These are phyloP conservation scores for Piromyces finnis DNA, from an alignment of 192 early-diverging fungal species.

Conservation along the genomic window DNA sequence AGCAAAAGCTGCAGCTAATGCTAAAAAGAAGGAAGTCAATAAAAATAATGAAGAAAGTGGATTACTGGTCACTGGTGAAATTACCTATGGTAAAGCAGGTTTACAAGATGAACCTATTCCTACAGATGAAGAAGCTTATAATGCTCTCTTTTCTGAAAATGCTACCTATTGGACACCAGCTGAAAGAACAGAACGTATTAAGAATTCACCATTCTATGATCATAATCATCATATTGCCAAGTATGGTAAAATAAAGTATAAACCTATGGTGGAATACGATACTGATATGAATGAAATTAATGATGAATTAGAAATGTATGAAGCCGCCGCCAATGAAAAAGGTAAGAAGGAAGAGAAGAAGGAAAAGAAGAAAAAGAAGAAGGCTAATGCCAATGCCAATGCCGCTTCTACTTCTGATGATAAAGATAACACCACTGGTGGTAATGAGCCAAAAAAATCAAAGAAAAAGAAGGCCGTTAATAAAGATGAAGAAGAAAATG, in stretches of 20 bases:
- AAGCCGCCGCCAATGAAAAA: neutral
- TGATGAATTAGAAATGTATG: neutral
- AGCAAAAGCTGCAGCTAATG: neutral
- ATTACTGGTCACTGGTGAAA: neutral
- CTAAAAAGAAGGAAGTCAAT: neutral
- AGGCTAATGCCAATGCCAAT: neutral
- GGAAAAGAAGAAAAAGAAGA: neutral
- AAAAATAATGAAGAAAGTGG: neutral
- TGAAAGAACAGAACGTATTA: neutral
- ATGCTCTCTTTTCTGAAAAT: neutral
- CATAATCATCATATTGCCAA: neutral
- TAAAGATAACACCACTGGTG: neutral
- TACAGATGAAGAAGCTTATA: neutral
- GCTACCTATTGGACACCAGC: neutral
- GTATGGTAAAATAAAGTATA: neutral
- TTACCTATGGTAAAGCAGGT: neutral
- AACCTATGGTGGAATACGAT: neutral
- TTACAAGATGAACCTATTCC: neutral
- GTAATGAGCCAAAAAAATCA: too few relatives aligned
- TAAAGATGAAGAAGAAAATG: too few relatives aligned
- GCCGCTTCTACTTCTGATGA: neutral
- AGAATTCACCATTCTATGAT: neutral
- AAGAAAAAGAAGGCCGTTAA: too few relatives aligned
- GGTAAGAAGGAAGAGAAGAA: neutral
- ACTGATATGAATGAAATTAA: neutral